Percentiles rank a stretch among this genome's conserved stretches.
phyloP scores from a whole-genome alignment of 116 monocot genomes.

The Posidonia oceanica region DNA sequence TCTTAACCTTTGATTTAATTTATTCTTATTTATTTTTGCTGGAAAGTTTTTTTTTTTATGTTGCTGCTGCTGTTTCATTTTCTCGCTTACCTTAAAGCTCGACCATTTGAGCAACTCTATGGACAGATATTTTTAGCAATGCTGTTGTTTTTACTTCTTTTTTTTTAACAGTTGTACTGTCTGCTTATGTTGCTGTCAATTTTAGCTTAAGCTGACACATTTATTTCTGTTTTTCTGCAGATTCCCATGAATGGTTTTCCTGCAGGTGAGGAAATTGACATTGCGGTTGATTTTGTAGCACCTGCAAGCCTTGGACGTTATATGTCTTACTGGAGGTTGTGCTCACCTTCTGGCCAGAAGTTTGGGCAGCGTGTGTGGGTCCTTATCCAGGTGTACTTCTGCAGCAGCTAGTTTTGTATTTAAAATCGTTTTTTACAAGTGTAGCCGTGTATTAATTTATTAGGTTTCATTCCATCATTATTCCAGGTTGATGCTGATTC shows the following conservation, averaged over 20 bases:
- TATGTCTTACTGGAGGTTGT: constrained; percentile 78
- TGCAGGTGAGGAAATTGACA: constrained; percentile 49
- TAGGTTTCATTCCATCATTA: background rate
- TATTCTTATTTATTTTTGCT: background rate
- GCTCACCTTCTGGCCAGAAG: constrained; percentile 57
- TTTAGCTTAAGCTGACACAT: background rate
- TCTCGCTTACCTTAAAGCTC: no score
- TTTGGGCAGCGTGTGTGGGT: constrained; percentile 95
- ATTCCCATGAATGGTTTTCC: constrained; percentile 43
- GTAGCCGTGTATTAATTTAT: background rate
- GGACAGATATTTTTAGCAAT: no score
- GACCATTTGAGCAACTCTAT: no score
- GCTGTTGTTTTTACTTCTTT: no score
- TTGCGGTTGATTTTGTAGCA: constrained; percentile 72
- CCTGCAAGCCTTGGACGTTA: constrained; percentile 61
- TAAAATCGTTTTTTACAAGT: background rate
- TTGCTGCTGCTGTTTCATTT: no score
- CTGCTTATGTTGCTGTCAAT: no score
- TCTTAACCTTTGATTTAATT: background rate
- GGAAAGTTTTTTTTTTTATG: background rate
- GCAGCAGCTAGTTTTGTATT: background rate
- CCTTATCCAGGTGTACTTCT: constrained; percentile 52
- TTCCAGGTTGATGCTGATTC: constrained; percentile 37
- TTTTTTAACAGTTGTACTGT: no score
- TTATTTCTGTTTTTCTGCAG: constrained; percentile 22